Base-by-base conservation (phyloP, 1,284 basidiomycete species). In the Ceratobasidium sp. region DNA sequence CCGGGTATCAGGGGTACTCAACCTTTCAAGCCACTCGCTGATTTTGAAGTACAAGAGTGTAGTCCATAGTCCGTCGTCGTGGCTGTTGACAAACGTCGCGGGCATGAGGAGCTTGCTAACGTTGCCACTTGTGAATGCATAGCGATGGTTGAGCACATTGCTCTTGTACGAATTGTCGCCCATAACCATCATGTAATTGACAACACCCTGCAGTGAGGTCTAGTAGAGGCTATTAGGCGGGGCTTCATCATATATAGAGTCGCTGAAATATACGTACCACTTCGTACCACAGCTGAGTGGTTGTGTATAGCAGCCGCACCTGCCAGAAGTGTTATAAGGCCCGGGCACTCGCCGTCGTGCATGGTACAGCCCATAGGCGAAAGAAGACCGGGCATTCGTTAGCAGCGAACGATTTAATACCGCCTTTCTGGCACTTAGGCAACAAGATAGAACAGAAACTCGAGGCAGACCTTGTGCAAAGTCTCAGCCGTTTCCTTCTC, bases 161-260 rank as follows among this genome's bases (percentile, higher is more conserved):
- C 6, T 14, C 29, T 64, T 64, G 37, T 48, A 64, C 29, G 48
- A 43, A 16, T 64, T 64, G n/a, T 64, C 62, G 43, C 62, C 62
- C 4, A 43, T 64, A 22, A 64, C n/a, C 43, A 64, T n/a, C 62
- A 64, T 64, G 46, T 64, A 64, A 19, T 64, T 64, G 7, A 64
- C 62, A n/a, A 51, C 46, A n/a, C 62, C 62, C n/a, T 48, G 5
- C 9, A 64, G 24, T 2, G 62, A 14, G 14, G 62, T 64, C 62
- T 64, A 34, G 6, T 13, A 53, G 24, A 11, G n/a, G n/a, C n/a
- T n/a, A n/a, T n/a, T n/a, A n/a, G n/a, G n/a, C n/a, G n/a, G n/a
- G n/a, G n/a, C n/a, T n/a, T n/a, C n/a, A n/a, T n/a, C n/a, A n/a
- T n/a, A n/a, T n/a, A n/a, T n/a, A n/a, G n/a, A n/a, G n/a, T n/a